These are phyloP conservation scores for Abelmoschus esculentus DNA, from an alignment of 345 rosid genomes.

Conservation along the genomic window DNA sequence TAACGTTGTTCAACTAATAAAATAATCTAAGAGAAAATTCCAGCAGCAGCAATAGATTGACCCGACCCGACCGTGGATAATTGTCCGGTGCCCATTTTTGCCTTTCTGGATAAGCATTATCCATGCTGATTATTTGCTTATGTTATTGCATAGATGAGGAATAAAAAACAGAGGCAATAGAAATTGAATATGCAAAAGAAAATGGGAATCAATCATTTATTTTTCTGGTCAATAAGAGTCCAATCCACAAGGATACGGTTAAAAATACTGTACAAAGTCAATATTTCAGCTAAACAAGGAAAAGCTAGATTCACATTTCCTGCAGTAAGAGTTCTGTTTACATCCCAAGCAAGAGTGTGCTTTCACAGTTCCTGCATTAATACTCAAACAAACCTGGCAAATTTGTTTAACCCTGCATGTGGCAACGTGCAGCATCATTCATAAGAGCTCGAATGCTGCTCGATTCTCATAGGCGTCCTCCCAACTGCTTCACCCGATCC, in stretches of 20 bases:
- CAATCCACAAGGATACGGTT: background rate
- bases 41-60: too few species aligned
- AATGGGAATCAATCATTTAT: background rate
- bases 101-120: constrained; percentile 6
- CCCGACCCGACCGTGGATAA: too few species aligned
- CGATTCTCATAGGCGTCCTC: background rate
- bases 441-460: constrained; percentile 5
- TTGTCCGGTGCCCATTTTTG: background rate
- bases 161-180: background rate
- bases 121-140: constrained; percentile 3
- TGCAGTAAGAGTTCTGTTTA: constrained; percentile 19
- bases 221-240: background rate
- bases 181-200: background rate
- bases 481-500: background rate
- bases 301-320: constrained; percentile 27
- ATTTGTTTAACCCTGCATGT: background rate
- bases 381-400: constrained; percentile 8
- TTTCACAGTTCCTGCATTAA: constrained; percentile 28
- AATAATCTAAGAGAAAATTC: too few species aligned
- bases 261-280: background rate
- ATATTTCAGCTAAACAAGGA: constrained; percentile 8
- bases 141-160: background rate
- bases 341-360: constrained; percentile 15
- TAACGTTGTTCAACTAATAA: too few species aligned
- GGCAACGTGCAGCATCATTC: constrained; percentile 6